Evolutionary conservation across 225 moss, liverwort and hornwort species (phyloP), one percentile per base, ranked within the genome.

Genomic region (Physcomitrium patens): DNA sequence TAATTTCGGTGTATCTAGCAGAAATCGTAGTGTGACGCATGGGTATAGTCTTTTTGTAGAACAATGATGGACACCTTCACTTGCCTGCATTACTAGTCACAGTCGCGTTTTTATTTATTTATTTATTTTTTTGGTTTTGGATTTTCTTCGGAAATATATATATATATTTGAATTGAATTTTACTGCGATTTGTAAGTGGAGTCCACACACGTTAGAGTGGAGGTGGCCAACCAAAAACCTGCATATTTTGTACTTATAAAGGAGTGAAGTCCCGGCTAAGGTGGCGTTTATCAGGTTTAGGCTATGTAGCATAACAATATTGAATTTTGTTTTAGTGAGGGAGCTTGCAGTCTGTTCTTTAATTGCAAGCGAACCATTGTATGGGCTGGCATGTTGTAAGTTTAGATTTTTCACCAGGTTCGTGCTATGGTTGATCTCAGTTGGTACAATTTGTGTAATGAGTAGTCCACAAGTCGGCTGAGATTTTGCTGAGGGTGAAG

Each of bases 291-390:
- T 24, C 58, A 65, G 13, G 12, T 64, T 47, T 41, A 54, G 63
- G 70, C 31, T 18, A 49, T 65, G 41, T 71, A 58, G 71, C 65
- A 57, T 57, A 18, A 63, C 20, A 22, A 5, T 31, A 59, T 58
- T 58, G 71, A 43, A 54, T 55, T 74, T 44, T 1, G 13, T 47
- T 60, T 56, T 69, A 58, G 55, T 14, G 69, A 75, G 65, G 41
- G 59, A 43, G 50, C 24, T 64, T 64, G 80, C 69, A 64, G 62
- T 80, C n/a, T 19, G 11, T n/a, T 59, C 19, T 59, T 41, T 51
- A 24, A 24, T 67, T 66, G 59, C 31, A 26, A 27, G 47, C 60
- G 47, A 45, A 58, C n/a, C 23, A 47, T 16, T 65, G 14, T 5
- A 44, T 74, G 28, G 73, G 63, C 23, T 53, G 23, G 41, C 51